Evolutionary conservation across 148 eudicot genomes (phyloP).

Genomic region (Vaccinium myrtillus): DNA sequence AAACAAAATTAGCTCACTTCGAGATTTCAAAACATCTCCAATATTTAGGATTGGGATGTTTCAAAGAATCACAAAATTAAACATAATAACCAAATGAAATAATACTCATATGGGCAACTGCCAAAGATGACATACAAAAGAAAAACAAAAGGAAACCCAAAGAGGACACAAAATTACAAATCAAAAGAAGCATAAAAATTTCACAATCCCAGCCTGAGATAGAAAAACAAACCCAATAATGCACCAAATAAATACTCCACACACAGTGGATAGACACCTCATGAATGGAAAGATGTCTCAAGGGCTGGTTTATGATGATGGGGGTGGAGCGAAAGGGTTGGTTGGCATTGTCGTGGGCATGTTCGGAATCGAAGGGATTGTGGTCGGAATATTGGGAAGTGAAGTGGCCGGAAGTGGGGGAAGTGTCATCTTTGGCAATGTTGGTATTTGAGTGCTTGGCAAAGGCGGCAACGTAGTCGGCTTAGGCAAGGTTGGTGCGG

Average conservation of each 20-base stretch:
- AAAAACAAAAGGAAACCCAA: too few species aligned
- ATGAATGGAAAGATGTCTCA: background rate
- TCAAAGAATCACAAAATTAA: too few species aligned
- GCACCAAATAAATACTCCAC: background rate
- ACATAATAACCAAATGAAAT: too few species aligned
- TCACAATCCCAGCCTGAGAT: background rate
- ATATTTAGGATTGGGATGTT: too few species aligned
- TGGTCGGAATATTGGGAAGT: slow-evolving; percentile 11
- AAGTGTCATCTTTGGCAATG: background rate
- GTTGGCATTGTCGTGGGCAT: slow-evolving; percentile 7
- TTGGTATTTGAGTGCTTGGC: background rate
- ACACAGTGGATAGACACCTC: background rate
- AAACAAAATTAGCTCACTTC: too few species aligned
- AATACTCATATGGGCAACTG: too few species aligned
- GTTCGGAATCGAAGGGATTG: slow-evolving; percentile 2
- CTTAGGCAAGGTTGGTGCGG: background rate
- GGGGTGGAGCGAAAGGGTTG: slow-evolving; percentile 21
- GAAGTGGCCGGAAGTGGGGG: slow-evolving; percentile 17
- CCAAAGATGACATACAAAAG: too few species aligned
- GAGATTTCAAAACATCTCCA: too few species aligned
- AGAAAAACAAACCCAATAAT: background rate
- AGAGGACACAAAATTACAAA: too few species aligned
- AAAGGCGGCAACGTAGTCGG: background rate
- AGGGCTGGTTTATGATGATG: background rate
- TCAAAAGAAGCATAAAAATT: background rate